Conservation (phyloP, 140 eudicot genomes). For the Cichorium intybus region DNA sequence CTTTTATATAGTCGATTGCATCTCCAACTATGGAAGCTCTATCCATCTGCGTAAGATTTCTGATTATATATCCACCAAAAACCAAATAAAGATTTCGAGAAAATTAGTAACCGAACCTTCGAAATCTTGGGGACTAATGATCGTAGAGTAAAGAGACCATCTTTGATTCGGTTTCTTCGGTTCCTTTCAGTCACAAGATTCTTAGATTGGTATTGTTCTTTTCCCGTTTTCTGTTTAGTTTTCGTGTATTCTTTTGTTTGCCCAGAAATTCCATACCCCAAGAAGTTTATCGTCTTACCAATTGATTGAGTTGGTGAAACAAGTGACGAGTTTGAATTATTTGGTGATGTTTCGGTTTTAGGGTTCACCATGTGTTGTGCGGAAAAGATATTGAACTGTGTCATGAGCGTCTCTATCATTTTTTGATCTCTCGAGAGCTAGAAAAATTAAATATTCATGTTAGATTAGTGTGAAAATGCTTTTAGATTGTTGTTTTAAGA, state of each 20-base stretch:
- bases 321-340: conserved; percentile 37
- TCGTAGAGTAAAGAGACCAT: conserved; percentile 61
- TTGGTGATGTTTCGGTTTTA: conserved; percentile 30
- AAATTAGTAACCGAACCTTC: conserved; percentile 42
- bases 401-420: conserved; percentile 40
- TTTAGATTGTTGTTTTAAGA: not conserved
- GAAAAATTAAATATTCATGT: conserved; percentile 1
- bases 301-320: conserved; percentile 40
- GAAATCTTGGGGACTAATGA: conserved; percentile 86
- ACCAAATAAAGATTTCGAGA: not conserved
- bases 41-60: conserved; percentile 56
- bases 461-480: not conserved
- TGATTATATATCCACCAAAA: conserved; percentile 3
- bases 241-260: conserved; percentile 22
- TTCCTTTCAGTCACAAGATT: conserved; percentile 70
- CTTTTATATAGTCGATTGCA: conserved; percentile 73
- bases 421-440: conserved; percentile 64
- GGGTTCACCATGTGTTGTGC: conserved; percentile 15
- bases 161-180: conserved; percentile 68
- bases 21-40: conserved; percentile 69
- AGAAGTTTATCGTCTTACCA: conserved; percentile 11
- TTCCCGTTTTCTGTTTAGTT: conserved; percentile 28
- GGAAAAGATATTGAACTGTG: conserved; percentile 35
- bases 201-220: conserved; percentile 57
- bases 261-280: conserved; percentile 2